Conservation (phyloP, 1,139 yeast species). For the Nematodospora anomalae region DNA sequence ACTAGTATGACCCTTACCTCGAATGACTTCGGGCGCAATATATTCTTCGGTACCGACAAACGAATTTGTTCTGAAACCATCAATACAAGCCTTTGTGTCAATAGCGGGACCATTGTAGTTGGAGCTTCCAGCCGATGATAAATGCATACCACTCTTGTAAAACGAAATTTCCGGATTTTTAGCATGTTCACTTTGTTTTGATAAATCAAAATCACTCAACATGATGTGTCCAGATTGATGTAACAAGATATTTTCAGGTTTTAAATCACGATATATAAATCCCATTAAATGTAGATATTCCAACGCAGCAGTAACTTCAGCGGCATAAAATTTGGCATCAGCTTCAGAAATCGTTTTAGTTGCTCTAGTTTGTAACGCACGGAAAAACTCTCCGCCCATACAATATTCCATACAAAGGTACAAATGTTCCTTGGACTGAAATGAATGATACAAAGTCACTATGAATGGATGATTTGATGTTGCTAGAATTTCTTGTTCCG, state of each 20-base stretch:
- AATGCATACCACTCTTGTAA: slow-evolving; percentile 16
- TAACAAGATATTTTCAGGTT: slow-evolving; percentile 89
- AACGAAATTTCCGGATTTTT: slow-evolving; percentile 53
- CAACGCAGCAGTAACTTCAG: slow-evolving; percentile 95
- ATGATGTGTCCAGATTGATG: slow-evolving; percentile 98
- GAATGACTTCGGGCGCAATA: slow-evolving; percentile 95
- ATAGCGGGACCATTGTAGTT: slow-evolving; percentile 40
- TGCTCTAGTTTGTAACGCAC: slow-evolving; percentile 90
- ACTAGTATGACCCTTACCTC: slow-evolving; percentile 95
- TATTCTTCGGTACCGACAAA: slow-evolving; percentile 98
- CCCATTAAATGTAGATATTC: slow-evolving; percentile 97
- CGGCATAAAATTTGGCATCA: slow-evolving; percentile 92
- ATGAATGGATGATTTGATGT: slow-evolving; percentile 96
- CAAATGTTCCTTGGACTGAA: slow-evolving; percentile 90
- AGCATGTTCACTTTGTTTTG: slow-evolving; percentile 79
- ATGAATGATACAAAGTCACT: slow-evolving; percentile 92
- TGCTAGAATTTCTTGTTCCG: slow-evolving; percentile 95
- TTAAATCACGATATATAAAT: slow-evolving; percentile 88
- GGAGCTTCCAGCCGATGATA: slow-evolving; percentile 24
- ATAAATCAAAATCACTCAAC: slow-evolving; percentile 94
- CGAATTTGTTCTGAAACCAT: slow-evolving; percentile 93
- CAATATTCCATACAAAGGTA: slow-evolving; percentile 98
- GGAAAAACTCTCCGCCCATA: slow-evolving; percentile 98
- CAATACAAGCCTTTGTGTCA: slow-evolving; percentile 93
- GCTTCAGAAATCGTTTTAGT: slow-evolving; percentile 82